Base-by-base conservation (phyloP, 805 yeast genomes). In the Crinitomyces ghanaensis region DNA sequence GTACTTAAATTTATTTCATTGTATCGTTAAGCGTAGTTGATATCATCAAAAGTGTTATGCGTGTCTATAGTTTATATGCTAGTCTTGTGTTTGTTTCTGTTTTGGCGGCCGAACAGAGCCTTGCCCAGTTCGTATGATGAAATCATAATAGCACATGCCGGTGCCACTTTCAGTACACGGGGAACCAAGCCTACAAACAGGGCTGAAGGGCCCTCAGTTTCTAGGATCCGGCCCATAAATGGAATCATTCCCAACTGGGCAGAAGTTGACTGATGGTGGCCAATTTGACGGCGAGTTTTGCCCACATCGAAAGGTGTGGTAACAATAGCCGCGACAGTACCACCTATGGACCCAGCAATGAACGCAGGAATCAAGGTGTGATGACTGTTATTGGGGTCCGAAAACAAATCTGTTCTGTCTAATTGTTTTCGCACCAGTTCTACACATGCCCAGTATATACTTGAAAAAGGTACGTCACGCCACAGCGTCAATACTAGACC, bases 271-370 rank as follows among this genome's bases (percentile, higher is more conserved):
- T 43, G 25, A 46, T 57, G 41, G 54, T 68, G 44, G n/a, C 68
- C 60, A 3, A 82, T 68, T 56, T 91, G 98, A 39, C 83, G 62
- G 47, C 97, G 66, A 4, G 98, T 91, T 50, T 91, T 91, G 4
- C 96, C 97, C 6, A 91, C 98, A 54, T 91, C 98, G 48, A 91
- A 91, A 1, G 98, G 97, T 37, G 93, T 85, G 2, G 98, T 91
- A 26, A 70, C 60, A 2, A 88, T 45, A 0, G 97, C 95, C 0
- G 96, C 95, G 3, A 81, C 58, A 0, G 79, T 56, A 1, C 98
- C 98, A 3, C 93, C 74, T 1, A 79, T 41, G 0, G 88, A 79
- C 0, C 98, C 98, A 7, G 91, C 71, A 3, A 80, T 39, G 49
- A 88, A 86, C 3, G 63, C 50, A 34, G 59, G 54, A 3, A 36